Evolutionary conservation across 768 basidiomycete genomes (phyloP), one percentile per base, ranked within the genome.

Genomic region (Boletus fagicola): DNA sequence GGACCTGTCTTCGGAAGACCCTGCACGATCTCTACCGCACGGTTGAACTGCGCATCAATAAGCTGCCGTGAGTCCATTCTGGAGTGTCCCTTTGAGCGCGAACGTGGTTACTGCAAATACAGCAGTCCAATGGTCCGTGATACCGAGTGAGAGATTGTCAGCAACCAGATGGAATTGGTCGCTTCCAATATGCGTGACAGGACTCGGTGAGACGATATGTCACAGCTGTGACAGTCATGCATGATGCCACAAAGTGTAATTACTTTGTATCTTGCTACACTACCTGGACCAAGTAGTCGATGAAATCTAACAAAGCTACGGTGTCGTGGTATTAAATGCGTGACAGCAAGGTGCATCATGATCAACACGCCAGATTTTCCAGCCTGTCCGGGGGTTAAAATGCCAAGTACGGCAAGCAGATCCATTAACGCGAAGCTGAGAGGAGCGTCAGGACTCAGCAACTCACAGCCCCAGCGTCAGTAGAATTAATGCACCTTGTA

Each of bases 11-110:
- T 96, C 1, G 95, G 94, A 33, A 97, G 77, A 56, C 90, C 76
- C 70, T 98, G 95, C 5, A 97, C 88, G 54, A 98, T 96, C 72
- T 95, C 88, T 11, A 98, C 94, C 4, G 95, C 94, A 30, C 94
- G 84, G 76, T 93, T 85, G 73, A 98, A 98, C 72, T 95, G 93
- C 49, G 83, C 82, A 62, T 91, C 86, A 62, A 92, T 87, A 62
- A 87, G 81, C 68, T 82, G 78, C 45, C 76, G 79, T 26, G 87
- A 83, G 54, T 83, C 79, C 87, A 88, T 88, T 59, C 44, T 50
- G 47, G 35, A 30, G 26, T 35, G 22, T 5, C 22, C 20, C 4
- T 33, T 38, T 43, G 47, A 39, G 6, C 8, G 36, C 24, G 36
- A 22, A 38, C 15, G 47, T 33, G 13, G 47, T 35, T 40, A 56